Evolutionary conservation across 148 eudicot species (phyloP).

Genomic region (Rhododendron ovatum): DNA sequence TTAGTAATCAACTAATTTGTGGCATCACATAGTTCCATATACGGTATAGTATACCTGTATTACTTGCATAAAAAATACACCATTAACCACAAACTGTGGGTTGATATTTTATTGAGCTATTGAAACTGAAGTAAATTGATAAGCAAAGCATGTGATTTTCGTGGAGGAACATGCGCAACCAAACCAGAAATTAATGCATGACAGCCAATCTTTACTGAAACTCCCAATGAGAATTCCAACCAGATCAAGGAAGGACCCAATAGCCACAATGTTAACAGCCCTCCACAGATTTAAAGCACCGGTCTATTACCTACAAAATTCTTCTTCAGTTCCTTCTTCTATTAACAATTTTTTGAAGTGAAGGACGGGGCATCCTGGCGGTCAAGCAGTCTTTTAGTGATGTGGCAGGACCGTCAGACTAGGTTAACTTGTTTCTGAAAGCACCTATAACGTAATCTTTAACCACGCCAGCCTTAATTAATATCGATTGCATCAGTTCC

Average conservation of each 20-base stretch:
- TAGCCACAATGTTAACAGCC: not conserved
- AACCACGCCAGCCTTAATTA: not conserved
- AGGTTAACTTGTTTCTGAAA: not conserved
- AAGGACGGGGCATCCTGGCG: not conserved
- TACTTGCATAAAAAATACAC: not conserved
- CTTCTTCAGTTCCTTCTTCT: not conserved
- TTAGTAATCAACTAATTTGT: not conserved
- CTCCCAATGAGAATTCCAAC: not conserved
- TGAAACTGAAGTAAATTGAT: not conserved
- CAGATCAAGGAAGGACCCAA: not conserved
- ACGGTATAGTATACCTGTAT: not conserved
- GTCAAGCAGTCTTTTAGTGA: not conserved
- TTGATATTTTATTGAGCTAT: not conserved
- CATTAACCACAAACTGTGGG: not conserved
- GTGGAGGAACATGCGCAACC: not conserved
- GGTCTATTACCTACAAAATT: not conserved
- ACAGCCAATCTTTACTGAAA: not conserved
- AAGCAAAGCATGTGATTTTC: not conserved
- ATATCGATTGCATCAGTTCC: not conserved
- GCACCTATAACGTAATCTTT: not conserved
- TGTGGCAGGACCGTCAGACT: not conserved
- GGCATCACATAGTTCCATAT: not conserved
- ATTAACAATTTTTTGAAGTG: not conserved
- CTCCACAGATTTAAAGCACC: not conserved
- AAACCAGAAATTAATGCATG: not conserved